phyloP scores from a whole-genome alignment of 768 basidiomycete genomes.

The Lactarius hatsudake region DNA sequence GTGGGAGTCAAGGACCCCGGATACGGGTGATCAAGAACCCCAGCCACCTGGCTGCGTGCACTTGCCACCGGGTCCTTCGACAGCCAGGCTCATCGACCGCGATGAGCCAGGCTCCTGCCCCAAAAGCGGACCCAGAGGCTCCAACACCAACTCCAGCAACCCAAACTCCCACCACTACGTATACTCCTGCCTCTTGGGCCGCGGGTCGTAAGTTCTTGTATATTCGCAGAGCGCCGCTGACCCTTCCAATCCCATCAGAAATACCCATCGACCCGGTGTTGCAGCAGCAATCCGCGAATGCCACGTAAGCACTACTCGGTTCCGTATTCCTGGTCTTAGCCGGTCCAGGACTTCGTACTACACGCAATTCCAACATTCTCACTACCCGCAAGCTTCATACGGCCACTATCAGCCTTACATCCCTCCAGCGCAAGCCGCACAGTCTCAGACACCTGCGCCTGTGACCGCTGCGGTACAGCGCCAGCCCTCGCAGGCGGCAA shows the following conservation, averaged over 20 bases:
- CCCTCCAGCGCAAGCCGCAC: slow-evolving; percentile 28
- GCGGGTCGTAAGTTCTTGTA: slow-evolving; percentile 19
- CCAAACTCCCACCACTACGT: slow-evolving; percentile 21
- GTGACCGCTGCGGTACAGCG: slow-evolving; percentile 13
- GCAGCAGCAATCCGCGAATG: slow-evolving; percentile 28
- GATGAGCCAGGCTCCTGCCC: slow-evolving; percentile 22
- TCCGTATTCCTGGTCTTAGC: slow-evolving; percentile 8
- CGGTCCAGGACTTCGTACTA: slow-evolving; percentile 25
- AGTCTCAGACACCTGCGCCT: slow-evolving; percentile 29
- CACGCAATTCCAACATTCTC: slow-evolving; percentile 28
- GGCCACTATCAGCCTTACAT: slow-evolving; percentile 35
- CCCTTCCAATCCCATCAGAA: slow-evolving; percentile 19
- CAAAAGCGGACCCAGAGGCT: slow-evolving; percentile 21
- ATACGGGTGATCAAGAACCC: not conserved
- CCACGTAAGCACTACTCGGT: slow-evolving; percentile 17
- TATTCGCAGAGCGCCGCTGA: not conserved
- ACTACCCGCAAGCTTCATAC: slow-evolving; percentile 31
- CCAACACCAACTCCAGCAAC: slow-evolving; percentile 12
- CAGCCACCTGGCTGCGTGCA: not conserved
- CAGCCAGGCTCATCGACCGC: not conserved
- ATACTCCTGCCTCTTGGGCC: slow-evolving; percentile 18
- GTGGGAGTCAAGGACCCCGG: not conserved
- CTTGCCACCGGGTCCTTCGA: too few relatives aligned
- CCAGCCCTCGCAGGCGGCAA: slow-evolving; percentile 13
- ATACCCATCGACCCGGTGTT: slow-evolving; percentile 29